Percentiles rank a stretch among this genome's conserved stretches.
Conservation (phyloP, 208 protist genomes). For the Trypanosoma vivax region DNA sequence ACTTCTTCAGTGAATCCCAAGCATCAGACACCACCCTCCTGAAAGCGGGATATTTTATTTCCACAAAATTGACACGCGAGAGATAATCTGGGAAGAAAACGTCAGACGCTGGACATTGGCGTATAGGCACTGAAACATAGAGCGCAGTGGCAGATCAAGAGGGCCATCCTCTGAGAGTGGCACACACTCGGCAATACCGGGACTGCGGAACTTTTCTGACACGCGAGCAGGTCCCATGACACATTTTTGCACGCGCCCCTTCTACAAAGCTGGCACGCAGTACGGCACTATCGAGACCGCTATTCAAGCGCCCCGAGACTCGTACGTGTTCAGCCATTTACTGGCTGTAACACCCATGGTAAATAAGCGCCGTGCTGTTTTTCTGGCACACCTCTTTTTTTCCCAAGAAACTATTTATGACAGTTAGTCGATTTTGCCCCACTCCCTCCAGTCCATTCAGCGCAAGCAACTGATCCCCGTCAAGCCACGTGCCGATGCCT, state of each 20-base stretch:
- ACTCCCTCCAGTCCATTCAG: constrained; percentile 93
- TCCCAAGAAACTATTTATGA: constrained; percentile 94
- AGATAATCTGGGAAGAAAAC: constrained; percentile 17
- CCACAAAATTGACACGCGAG: too few species aligned
- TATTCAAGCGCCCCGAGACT: neutral
- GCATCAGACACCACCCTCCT: too few species aligned
- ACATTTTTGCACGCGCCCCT: constrained; percentile 47
- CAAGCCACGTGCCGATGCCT: constrained; percentile 77
- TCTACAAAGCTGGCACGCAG: neutral
- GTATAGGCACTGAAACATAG: constrained; percentile 81
- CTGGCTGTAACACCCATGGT: constrained; percentile 75
- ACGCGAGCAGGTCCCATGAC: constrained; percentile 82
- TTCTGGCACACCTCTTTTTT: constrained; percentile 95
- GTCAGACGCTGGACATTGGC: constrained; percentile 36
- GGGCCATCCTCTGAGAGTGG: constrained; percentile 77
- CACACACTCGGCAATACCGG: constrained; percentile 92
- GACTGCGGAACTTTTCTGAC: constrained; percentile 89
- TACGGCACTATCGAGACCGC: neutral
- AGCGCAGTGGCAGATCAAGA: constrained; percentile 82
- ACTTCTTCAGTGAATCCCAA: constrained; percentile 35
- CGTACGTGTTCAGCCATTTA: constrained; percentile 15
- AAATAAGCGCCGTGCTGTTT: constrained; percentile 88
- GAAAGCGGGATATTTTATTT: too few species aligned
- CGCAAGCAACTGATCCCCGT: constrained; percentile 93
- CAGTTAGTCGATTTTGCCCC: constrained; percentile 92